Evolutionary conservation across 306 rosid species (phyloP).

Genomic region (cucumber (Cucumis sativus)): DNA sequence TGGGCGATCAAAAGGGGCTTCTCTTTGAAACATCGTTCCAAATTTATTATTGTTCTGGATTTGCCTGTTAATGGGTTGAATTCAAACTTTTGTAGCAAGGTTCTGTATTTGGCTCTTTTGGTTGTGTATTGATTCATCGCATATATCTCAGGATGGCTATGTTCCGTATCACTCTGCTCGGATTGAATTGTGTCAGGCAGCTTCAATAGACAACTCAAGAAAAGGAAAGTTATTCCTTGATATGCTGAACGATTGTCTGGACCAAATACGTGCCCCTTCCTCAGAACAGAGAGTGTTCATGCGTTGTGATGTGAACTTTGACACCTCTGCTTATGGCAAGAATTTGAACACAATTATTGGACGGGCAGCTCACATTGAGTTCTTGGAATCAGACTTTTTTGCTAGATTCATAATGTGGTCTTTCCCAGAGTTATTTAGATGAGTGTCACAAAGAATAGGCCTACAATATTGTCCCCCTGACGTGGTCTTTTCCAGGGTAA

Average conservation of each 20-base stretch:
- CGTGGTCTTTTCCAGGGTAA: neutral
- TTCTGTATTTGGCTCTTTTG: neutral
- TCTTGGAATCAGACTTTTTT: conserved; percentile 70
- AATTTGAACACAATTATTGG: conserved; percentile 74
- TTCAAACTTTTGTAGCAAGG: neutral
- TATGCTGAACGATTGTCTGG: conserved; percentile 75
- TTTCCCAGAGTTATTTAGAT: conserved; percentile 65
- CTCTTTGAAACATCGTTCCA: neutral
- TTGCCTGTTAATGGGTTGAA: neutral
- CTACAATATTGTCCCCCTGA: neutral
- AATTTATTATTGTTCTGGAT: neutral
- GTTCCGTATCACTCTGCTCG: conserved; percentile 96
- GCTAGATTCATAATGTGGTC: conserved; percentile 89
- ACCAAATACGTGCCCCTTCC: conserved; percentile 60
- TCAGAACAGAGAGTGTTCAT: conserved; percentile 53
- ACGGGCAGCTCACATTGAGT: conserved; percentile 89
- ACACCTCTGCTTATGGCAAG: conserved; percentile 68
- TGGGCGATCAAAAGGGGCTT: neutral
- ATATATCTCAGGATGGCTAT: conserved; percentile 64
- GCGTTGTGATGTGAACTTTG: conserved; percentile 87
- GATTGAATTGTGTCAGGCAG: conserved; percentile 81
- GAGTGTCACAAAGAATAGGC: conserved; percentile 1
- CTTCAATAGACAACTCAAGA: conserved; percentile 60
- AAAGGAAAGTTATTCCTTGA: conserved; percentile 58
- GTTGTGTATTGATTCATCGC: neutral